Base-by-base conservation (phyloP, 768 basidiomycete genomes). In the Termitomyces sp. region DNA sequence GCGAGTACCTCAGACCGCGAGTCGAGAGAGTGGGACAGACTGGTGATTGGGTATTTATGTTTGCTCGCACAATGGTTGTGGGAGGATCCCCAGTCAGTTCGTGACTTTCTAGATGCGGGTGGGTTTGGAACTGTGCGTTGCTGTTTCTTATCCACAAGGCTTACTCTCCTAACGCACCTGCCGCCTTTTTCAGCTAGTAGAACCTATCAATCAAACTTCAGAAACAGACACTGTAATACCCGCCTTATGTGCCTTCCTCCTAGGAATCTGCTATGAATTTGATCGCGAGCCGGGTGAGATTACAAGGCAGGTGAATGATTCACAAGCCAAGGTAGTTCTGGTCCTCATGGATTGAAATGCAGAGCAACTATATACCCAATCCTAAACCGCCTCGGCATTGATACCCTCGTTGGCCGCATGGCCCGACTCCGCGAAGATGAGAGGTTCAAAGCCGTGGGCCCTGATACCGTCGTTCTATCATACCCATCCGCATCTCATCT, bases 231-330 rank as follows among this genome's bases (percentile, higher is more conserved):
- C 85, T 6, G 75, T 97, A 23, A 84, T 98, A 2, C 94, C 95
- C 57, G 94, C 93, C 1, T 78, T 98, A 18, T 95, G 91, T 54
- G 87, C 91, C 2, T 96, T 97, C 77, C 77, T 98, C 2, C 82
- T 99, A 9, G 95, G 95, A 20, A 79, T 94, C 38, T 94, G 94
- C 74, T 99, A 98, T 69, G 95, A 98, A 74, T 98, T 90, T 78
- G 93, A 98, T 71, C 85, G 93, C 43, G 91, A 97, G 66, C 93
- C 95, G 0, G 95, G 95, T 14, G 93, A 97, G 67, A 92, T 98
- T 56, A 93, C 93, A n/a, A 82, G 96, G 91, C 91, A 55, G 56
- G 82, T 68, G 56, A 35, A 32, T 33, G 28, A 41, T 35, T 51
- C 50, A 60, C 20, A 40, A 14, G 13, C 23, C 38, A 18, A 52